Evolutionary conservation across 179 eudicot species (phyloP).

Genomic region (Corrigiola litoralis): DNA sequence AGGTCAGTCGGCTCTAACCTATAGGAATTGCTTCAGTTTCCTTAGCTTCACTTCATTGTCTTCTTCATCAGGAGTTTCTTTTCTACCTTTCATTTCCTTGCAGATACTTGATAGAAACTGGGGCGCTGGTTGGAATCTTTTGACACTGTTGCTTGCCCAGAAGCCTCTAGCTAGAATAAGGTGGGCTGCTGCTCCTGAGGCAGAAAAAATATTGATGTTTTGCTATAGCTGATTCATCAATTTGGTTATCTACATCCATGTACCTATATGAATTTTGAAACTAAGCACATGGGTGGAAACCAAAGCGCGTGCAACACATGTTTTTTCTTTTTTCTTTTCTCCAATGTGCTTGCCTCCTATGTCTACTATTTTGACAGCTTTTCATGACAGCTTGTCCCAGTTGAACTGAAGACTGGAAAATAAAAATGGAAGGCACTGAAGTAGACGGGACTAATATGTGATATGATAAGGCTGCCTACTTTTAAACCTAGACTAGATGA

Average conservation of each 20-base stretch:
- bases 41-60: background rate
- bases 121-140: constrained; percentile 98
- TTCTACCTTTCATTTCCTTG: constrained; percentile 13
- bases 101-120: constrained; percentile 97
- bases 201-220: background rate
- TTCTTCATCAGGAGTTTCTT: background rate
- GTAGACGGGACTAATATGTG: too few species aligned
- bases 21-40: background rate
- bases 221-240: background rate
- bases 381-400: too few species aligned
- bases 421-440: too few species aligned
- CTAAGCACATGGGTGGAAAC: too few species aligned
- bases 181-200: constrained; percentile 25
- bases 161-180: constrained; percentile 83
- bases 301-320: too few species aligned
- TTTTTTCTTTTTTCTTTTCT: too few species aligned
- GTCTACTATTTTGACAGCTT: too few species aligned
- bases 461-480: too few species aligned
- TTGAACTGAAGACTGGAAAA: too few species aligned
- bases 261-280: too few species aligned
- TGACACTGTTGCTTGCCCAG: constrained; percentile 74
- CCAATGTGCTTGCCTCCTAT: too few species aligned
- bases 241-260: background rate
- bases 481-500: too few species aligned
- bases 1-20: constrained; percentile 42